A percentile compares a stretch with the other conserved stretches of the same genome.
Conservation (phyloP, 2,329 filamentous ascomycete species). For the Alternaria infectoria region DNA sequence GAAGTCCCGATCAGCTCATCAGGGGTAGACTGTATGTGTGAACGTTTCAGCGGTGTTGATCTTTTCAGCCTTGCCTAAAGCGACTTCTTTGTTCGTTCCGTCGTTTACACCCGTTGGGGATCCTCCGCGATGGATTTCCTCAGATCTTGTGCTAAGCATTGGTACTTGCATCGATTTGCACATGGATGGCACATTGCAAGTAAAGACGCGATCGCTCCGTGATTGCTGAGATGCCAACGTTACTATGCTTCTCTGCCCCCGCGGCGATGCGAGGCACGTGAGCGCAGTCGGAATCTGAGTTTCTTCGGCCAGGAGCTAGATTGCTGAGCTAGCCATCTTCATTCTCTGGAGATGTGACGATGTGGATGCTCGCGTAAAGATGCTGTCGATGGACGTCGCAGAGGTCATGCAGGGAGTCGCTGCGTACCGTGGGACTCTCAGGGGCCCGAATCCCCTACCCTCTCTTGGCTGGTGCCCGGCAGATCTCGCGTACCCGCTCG, state of each 20-base stretch:
- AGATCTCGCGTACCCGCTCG: background rate
- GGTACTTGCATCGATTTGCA: conserved; percentile 2
- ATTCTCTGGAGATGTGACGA: background rate
- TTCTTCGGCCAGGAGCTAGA: background rate
- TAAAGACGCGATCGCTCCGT: background rate
- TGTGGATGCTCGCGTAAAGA: background rate
- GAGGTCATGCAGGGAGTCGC: conserved; percentile 7
- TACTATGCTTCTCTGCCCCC: background rate
- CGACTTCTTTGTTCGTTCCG: background rate
- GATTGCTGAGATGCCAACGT: background rate
- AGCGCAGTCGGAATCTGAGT: background rate
- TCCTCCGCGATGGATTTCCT: background rate
- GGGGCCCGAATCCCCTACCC: background rate
- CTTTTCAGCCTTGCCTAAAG: background rate
- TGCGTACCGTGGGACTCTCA: conserved; percentile 4
- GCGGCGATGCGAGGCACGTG: background rate
- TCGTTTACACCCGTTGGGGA: background rate
- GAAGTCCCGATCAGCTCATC: background rate
- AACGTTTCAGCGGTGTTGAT: conserved; percentile 8
- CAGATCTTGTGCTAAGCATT: background rate
- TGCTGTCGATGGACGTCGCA: background rate
- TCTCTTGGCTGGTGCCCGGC: background rate
- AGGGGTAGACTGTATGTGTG: conserved; percentile 2
- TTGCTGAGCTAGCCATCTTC: background rate
- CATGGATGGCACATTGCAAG: background rate